phyloP scores from a whole-genome alignment of 2,329 filamentous ascomycete genomes.

The Penicillium sp. region DNA sequence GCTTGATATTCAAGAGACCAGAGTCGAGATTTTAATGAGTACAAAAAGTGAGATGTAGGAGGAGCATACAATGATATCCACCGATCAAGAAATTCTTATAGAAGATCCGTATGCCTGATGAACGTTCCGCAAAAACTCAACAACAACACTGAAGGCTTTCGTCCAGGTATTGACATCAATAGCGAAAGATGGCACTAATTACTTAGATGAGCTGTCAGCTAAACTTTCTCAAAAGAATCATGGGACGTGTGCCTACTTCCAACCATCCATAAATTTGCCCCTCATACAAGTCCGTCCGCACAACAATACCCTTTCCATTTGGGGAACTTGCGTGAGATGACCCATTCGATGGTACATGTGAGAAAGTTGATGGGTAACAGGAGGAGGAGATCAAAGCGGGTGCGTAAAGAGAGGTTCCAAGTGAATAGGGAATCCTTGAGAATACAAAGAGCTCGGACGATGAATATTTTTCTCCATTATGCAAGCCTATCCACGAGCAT shows the following conservation, averaged over 20 bases:
- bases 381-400: conserved; percentile 43
- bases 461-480: no score
- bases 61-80: not conserved
- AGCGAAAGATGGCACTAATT: conserved; percentile 5
- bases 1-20: no score
- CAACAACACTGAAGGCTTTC: not conserved
- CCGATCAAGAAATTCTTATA: not conserved
- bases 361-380: conserved; percentile 42
- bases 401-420: conserved; percentile 32
- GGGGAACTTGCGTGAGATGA: conserved; percentile 14
- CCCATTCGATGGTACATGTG: conserved; percentile 33
- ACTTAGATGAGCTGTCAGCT: not conserved
- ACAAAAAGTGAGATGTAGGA: no score
- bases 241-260: not conserved
- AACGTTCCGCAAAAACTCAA: not conserved
- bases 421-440: conserved; percentile 33
- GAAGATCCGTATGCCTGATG: not conserved
- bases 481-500: no score
- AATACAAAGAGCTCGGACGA: not conserved
- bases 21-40: no score
- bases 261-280: conserved; percentile 2
- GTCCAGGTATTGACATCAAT: not conserved
- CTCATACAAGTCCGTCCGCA: not conserved
- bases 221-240: not conserved
- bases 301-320: not conserved